phyloP scores from a whole-genome alignment of 1,284 basidiomycete species.

The Cryptococcus jaspeensis region DNA sequence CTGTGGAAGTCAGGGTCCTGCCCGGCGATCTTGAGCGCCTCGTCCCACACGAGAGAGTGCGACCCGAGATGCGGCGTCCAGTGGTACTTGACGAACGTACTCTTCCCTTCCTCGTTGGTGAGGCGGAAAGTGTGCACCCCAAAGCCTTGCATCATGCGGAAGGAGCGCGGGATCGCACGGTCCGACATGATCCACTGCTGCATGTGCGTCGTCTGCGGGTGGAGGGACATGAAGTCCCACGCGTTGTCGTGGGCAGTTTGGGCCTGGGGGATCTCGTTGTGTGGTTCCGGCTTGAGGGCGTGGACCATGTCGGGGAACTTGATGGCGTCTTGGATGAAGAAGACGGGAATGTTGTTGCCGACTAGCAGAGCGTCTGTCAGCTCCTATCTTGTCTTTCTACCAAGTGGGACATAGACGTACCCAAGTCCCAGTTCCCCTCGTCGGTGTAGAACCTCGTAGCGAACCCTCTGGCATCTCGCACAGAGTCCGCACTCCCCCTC shows the following conservation, averaged over 20 bases:
- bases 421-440: conserved; percentile 78
- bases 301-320: conserved; percentile 82
- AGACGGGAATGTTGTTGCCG: conserved; percentile 62
- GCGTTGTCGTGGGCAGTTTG: conserved; percentile 66
- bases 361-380: conserved; percentile 13
- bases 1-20: conserved; percentile 70
- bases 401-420: conserved; percentile 47
- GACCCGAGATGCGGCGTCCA: conserved; percentile 71
- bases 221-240: conserved; percentile 68
- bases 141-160: conserved; percentile 81
- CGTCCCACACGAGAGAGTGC: conserved; percentile 81
- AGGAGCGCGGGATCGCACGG: conserved; percentile 73
- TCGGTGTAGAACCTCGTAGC: conserved; percentile 76
- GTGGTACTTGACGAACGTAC: conserved; percentile 81
- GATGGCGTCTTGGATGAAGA: conserved; percentile 72
- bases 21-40: conserved; percentile 75
- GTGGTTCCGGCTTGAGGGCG: conserved; percentile 63
- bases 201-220: conserved; percentile 64
- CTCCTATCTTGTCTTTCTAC: no score
- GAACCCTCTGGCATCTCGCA: conserved; percentile 78
- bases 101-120: conserved; percentile 63
- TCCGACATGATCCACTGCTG: conserved; percentile 81
- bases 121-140: conserved; percentile 76
- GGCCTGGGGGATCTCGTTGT: conserved; percentile 62
- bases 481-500: conserved; percentile 63